These are phyloP conservation scores for Camelina hispida DNA, from an alignment of 345 rosid species.

Conservation along the genomic window DNA sequence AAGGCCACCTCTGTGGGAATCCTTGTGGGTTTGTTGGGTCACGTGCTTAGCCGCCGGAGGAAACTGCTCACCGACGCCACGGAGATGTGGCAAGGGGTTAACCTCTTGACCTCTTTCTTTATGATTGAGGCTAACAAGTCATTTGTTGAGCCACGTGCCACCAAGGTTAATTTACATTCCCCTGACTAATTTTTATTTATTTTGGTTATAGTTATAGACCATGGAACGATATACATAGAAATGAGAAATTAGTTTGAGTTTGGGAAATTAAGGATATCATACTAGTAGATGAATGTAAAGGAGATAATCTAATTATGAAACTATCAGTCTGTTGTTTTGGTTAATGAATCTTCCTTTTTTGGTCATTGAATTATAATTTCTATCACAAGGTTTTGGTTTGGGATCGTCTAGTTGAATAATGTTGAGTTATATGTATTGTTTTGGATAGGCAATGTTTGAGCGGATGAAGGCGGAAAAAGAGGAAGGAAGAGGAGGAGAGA, in stretches of 20 bases:
- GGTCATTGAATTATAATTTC: background rate
- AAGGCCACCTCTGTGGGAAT: conserved; percentile 52
- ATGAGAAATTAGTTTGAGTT: background rate
- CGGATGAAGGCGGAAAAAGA: conserved; percentile 74
- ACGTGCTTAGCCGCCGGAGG: conserved; percentile 46
- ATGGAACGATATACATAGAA: background rate
- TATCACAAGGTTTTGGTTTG: background rate
- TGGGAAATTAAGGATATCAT: background rate
- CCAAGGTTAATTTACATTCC: conserved; percentile 53
- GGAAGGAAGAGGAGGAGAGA: conserved; percentile 71
- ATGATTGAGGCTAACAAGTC: conserved; percentile 58
- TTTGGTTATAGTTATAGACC: background rate
- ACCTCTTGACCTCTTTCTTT: conserved; percentile 53
- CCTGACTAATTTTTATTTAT: background rate
- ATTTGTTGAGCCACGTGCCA: conserved; percentile 73
- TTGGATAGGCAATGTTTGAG: conserved; percentile 69
- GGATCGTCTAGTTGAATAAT: background rate
- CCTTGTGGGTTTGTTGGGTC: conserved; percentile 60
- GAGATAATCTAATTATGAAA: background rate
- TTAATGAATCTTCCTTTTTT: background rate
- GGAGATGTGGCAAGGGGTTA: conserved; percentile 61
- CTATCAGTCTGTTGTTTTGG: too few species aligned
- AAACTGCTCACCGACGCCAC: conserved; percentile 40
- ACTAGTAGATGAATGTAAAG: too few species aligned
- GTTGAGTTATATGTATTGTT: background rate